Conservation (phyloP, 257 asterid species). For the Ajuga chamaepitys region DNA sequence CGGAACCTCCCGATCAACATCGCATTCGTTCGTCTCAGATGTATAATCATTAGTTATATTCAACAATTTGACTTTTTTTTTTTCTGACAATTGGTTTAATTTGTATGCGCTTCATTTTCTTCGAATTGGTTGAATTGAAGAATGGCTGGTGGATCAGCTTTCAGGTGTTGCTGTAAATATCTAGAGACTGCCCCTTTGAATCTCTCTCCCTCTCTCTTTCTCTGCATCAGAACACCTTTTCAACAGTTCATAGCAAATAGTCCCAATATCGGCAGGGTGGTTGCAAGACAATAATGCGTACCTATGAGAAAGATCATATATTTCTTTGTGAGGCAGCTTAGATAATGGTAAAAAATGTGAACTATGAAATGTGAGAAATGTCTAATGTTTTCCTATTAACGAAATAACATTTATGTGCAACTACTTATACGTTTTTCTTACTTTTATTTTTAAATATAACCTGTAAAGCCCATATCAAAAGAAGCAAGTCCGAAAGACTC, state of each 20-base stretch:
- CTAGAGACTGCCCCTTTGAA: constrained; percentile 14
- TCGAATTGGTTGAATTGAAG: constrained; percentile 34
- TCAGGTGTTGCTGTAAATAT: constrained; percentile 96
- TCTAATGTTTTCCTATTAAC: neutral
- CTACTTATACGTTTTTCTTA: neutral
- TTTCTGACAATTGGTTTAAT: neutral
- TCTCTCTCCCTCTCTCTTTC: neutral
- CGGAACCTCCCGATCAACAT: constrained; percentile 86
- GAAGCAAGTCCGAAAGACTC: constrained; percentile 89
- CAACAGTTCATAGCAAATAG: constrained; percentile 8
- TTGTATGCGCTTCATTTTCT: neutral
- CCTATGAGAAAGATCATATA: constrained; percentile 77
- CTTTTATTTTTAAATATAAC: constrained; percentile 9
- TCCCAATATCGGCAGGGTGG: constrained; percentile 56
- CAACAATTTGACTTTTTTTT: neutral
- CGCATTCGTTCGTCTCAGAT: constrained; percentile 93
- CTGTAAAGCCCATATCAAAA: constrained; percentile 66
- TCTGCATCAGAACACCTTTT: neutral
- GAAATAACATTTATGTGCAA: neutral
- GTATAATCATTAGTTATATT: constrained; percentile 20
- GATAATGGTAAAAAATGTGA: constrained; percentile 85
- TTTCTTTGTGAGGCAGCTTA: constrained; percentile 95
- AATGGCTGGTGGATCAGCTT: constrained; percentile 97
- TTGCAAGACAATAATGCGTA: constrained; percentile 83
- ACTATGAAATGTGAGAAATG: constrained; percentile 77